Percentiles rank a stretch among this genome's conserved stretches.
phyloP scores from a whole-genome alignment of 257 asterid genomes.

The Rubia yunnanensis region DNA sequence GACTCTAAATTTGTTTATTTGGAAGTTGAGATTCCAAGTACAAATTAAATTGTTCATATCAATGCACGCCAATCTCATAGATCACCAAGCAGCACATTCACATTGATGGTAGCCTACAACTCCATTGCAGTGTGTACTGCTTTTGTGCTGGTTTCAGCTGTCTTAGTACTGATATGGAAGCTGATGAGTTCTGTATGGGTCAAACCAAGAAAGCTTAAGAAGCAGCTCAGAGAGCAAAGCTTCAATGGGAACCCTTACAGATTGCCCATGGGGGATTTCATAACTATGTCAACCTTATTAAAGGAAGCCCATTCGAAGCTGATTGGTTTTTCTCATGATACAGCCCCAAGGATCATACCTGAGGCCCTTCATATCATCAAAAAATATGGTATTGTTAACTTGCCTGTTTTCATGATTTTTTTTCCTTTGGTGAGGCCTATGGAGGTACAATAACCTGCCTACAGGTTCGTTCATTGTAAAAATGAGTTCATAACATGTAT shows the following conservation, averaged over 20 bases:
- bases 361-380: constrained; percentile 10
- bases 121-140: neutral
- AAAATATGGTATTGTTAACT: constrained; percentile 26
- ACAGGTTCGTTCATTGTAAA: too few species aligned
- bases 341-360: constrained; percentile 21
- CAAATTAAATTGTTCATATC: too few species aligned
- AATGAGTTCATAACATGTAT: too few species aligned
- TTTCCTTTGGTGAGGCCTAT: neutral
- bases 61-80: too few species aligned
- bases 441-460: too few species aligned
- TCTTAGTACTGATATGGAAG: constrained; percentile 8
- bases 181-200: constrained; percentile 31
- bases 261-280: constrained; percentile 23
- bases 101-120: neutral
- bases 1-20: too few species aligned
- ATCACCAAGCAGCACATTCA: too few species aligned
- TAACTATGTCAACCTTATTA: constrained; percentile 3
- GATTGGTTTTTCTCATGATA: constrained; percentile 25
- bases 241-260: constrained; percentile 29
- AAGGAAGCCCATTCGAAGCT: constrained; percentile 21
- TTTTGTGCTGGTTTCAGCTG: neutral
- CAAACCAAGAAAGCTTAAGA: constrained; percentile 26
- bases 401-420: neutral
- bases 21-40: neutral
- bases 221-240: constrained; percentile 27